Base-by-base conservation (phyloP, 305 asterid genomes). In the Fraxinus dipetala region DNA sequence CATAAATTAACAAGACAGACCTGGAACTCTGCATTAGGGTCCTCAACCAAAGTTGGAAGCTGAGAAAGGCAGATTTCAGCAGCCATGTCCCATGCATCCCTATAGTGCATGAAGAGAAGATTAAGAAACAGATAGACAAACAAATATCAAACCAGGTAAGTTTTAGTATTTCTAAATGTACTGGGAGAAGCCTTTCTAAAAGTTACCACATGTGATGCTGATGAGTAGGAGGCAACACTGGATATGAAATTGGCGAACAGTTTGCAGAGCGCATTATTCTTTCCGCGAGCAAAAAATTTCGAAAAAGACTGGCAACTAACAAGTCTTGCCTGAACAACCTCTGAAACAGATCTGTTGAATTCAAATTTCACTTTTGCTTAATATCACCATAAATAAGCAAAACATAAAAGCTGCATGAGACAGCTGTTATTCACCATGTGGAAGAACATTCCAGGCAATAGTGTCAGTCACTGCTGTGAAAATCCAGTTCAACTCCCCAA, bases 31-130 rank as follows among this genome's bases (percentile, higher is more conserved):
- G 95, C 94, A 91, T 91, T 92, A 75, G 99, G 98, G 85, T 96
- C 96, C 87, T 91, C 95, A 69, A 95, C 91, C 84, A 95, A 90
- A 79, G 89, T 80, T 81, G 98, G 99, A 78, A 96, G 98, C 93
- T 96, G 99, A 83, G 99, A 95, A 85, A 96, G 98, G 85, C 99
- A 96, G 80, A 96, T 95, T 89, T 96, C 99, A 82, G 99, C 97
- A 82, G 99, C 98, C 99, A 96, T 96, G 87, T 96, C 99, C 99
- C 99, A 96, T 73, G 99, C 99, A 91, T 95, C 98, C 99, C 99
- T 96, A 82, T 9, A 84, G 75, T 34, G 78, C 84, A 89, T 63
- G 78, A 78, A 78, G 72, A 63, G 72, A 38, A 85, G 48, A 76
- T 43, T 72, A 56, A 48, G 22, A 72, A 86, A 75, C 80, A 76